These are phyloP conservation scores for Chlorella vulgaris DNA, from an alignment of 139 green algal genomes.

Conservation along the genomic window DNA sequence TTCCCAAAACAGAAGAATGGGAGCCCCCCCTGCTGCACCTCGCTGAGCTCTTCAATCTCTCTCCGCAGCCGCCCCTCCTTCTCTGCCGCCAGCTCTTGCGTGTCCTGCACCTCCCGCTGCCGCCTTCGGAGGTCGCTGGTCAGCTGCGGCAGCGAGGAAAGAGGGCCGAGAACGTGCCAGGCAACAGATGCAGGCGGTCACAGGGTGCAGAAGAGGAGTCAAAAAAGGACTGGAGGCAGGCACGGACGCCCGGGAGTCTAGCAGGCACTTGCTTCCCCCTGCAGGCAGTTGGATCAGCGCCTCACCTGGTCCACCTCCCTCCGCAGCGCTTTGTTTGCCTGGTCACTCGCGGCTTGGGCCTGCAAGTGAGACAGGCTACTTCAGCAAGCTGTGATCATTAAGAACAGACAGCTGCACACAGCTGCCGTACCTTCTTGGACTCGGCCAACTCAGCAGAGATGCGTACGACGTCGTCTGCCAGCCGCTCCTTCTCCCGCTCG, in stretches of 20 bases:
- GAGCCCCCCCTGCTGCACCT: neutral
- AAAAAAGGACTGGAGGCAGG: too few species aligned
- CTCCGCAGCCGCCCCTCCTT: conserved; percentile 9
- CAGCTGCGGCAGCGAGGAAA: conserved; percentile 7
- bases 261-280: too few species aligned
- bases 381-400: neutral
- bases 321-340: neutral
- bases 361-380: neutral
- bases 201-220: too few species aligned
- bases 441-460: neutral
- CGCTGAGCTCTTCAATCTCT: conserved; percentile 10
- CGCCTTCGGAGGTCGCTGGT: conserved; percentile 4
- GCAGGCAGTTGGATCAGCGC: neutral
- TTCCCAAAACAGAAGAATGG: neutral
- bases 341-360: neutral
- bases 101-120: conserved; percentile 23
- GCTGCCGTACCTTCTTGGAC: neutral
- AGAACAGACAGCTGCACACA: neutral
- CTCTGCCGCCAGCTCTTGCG: conserved; percentile 1
- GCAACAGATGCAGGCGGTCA: too few species aligned
- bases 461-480: conserved; percentile 10
- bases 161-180: too few species aligned
- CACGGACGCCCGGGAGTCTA: too few species aligned
- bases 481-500: conserved; percentile 6
- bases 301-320: conserved; percentile 29